Base-by-base conservation (phyloP, 169 alveolate genomes). In the Cryptosporidium ubiquitum region DNA sequence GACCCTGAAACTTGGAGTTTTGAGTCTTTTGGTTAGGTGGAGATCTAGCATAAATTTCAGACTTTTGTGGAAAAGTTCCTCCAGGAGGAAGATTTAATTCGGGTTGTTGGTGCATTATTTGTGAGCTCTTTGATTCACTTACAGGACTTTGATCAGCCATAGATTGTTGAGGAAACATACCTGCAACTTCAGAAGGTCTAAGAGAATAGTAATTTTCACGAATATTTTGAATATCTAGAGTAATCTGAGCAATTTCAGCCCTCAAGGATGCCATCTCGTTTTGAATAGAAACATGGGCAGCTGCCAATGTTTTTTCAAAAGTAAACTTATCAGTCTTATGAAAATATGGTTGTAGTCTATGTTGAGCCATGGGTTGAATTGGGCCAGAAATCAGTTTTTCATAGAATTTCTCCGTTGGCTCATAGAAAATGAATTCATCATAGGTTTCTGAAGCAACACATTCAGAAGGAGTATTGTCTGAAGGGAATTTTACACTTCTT, bases 391-490 rank as follows among this genome's bases (percentile, higher is more conserved):
- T 86, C 37, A 92, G 69, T 10, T 64, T 75, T 42, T 92, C 94
- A 84, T 92, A 92, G 70, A 92, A 85, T 71, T 91, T 68, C 31
- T 92, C 94, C 3, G 91, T 57, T 0, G 94, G 94, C 66, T 92
- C 94, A 66, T 55, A 71, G 64, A 92, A 84, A 29, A 92, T 55
- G 42, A 86, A 52, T 44, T 86, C 93, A 61, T 92, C 94, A 29
- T 75, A 61, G 16, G 94, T 92, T 92, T 92, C 85, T 16, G 85
- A 64, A 26, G 73, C 84, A 18, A 66, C 91, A 71, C 86, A 86
- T 7, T 69, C 84, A 10, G 61, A 37, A 6, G 89, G 68, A 42
- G 73, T 26, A 12, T 26, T 58, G 29, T 79, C 89, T 16, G 79
- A 44, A 12, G 89, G 89, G 23, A 79, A 79, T 35, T 79, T 79